Evolutionary conservation across 2,329 filamentous ascomycete species (phyloP).

Genomic region (Colletotrichum sp.): DNA sequence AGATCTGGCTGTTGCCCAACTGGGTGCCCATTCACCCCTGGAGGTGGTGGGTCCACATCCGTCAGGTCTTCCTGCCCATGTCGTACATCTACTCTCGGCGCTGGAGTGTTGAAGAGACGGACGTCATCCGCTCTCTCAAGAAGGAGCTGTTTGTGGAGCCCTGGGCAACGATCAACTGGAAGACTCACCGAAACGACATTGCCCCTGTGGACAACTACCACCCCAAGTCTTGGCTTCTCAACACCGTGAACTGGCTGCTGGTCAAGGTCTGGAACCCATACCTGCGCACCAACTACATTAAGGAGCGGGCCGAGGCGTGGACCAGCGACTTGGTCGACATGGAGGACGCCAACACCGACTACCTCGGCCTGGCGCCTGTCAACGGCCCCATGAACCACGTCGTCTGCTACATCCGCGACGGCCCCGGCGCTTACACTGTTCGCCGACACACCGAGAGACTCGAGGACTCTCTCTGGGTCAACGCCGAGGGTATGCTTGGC

Average conservation of each 20-base stretch:
- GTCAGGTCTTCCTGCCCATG: slow-evolving; percentile 96
- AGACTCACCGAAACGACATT: slow-evolving; percentile 81
- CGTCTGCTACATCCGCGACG: slow-evolving; percentile 83
- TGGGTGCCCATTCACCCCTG: slow-evolving; percentile 90
- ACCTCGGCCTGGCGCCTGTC: slow-evolving; percentile 84
- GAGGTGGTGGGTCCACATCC: slow-evolving; percentile 98
- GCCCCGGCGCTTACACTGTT: slow-evolving; percentile 74
- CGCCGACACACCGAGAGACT: slow-evolving; percentile 80
- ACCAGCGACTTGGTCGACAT: slow-evolving; percentile 83
- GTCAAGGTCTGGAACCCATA: slow-evolving; percentile 83
- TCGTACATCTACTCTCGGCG: slow-evolving; percentile 85
- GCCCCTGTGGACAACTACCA: slow-evolving; percentile 85
- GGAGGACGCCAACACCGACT: slow-evolving; percentile 94
- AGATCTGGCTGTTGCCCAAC: slow-evolving; percentile 91
- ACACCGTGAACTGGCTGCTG: slow-evolving; percentile 77
- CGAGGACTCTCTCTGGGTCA: slow-evolving; percentile 90
- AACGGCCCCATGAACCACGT: slow-evolving; percentile 92
- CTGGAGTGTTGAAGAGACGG: slow-evolving; percentile 79
- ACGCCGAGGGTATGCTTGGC: slow-evolving; percentile 88
- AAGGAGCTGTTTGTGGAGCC: slow-evolving; percentile 84
- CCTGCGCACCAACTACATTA: slow-evolving; percentile 69
- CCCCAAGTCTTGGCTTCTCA: slow-evolving; percentile 86
- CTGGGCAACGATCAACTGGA: slow-evolving; percentile 80
- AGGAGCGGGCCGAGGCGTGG: slow-evolving; percentile 78
- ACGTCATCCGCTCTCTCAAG: slow-evolving; percentile 73